These are phyloP conservation scores for Thelephora aurantiotincta DNA, from an alignment of 768 basidiomycete genomes.

Conservation along the genomic window DNA sequence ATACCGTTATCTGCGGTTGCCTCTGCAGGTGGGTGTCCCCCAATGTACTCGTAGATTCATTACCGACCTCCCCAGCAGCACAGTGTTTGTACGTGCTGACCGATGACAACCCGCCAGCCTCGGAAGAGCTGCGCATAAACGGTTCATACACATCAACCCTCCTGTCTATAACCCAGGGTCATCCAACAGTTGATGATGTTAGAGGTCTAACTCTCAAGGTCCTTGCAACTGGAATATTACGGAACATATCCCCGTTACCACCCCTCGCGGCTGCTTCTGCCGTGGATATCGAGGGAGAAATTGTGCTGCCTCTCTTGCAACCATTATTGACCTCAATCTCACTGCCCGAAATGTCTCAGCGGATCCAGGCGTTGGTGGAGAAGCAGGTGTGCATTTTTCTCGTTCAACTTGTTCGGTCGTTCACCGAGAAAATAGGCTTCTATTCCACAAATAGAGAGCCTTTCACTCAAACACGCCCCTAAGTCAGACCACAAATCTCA, in stretches of 20 bases:
- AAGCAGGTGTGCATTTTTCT: slow-evolving; percentile 29
- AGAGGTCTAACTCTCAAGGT: slow-evolving; percentile 42
- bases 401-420: neutral
- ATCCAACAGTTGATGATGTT: slow-evolving; percentile 27
- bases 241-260: slow-evolving; percentile 65
- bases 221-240: slow-evolving; percentile 61
- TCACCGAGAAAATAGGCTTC: slow-evolving; percentile 21
- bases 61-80: slow-evolving; percentile 28
- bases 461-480: slow-evolving; percentile 50
- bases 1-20: slow-evolving; percentile 60
- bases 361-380: slow-evolving; percentile 36
- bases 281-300: slow-evolving; percentile 55
- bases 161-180: slow-evolving; percentile 38
- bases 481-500: slow-evolving; percentile 65
- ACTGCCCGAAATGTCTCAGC: slow-evolving; percentile 32
- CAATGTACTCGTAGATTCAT: neutral
- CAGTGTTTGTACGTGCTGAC: slow-evolving; percentile 90
- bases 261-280: slow-evolving; percentile 47
- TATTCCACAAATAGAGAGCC: slow-evolving; percentile 38
- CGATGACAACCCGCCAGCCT: slow-evolving; percentile 75
- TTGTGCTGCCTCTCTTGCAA: slow-evolving; percentile 56
- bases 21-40: slow-evolving; percentile 51
- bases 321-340: slow-evolving; percentile 51
- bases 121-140: slow-evolving; percentile 47
- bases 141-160: slow-evolving; percentile 51